These are phyloP conservation scores for Creolimax fragrantissima DNA, from an alignment of 78 protist species.

Conservation along the genomic window DNA sequence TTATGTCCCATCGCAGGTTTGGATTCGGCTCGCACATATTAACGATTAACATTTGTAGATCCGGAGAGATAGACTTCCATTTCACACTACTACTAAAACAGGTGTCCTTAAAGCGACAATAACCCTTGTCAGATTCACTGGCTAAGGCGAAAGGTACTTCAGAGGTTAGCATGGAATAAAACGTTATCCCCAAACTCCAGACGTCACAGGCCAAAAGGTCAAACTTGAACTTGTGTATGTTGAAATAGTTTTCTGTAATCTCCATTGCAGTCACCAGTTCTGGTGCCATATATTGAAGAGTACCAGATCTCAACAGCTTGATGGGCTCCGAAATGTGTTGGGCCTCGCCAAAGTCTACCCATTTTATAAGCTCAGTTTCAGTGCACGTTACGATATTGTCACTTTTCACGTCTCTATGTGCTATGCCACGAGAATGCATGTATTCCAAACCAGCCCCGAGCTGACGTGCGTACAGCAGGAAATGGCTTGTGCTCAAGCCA, in stretches of 20 bases:
- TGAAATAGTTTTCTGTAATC: background rate
- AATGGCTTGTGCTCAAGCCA: background rate
- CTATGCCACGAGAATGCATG: background rate
- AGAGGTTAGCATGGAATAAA: background rate
- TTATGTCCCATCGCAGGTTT: background rate
- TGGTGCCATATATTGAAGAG: background rate
- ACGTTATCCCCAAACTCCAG: background rate
- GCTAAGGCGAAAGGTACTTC: background rate
- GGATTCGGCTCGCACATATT: background rate
- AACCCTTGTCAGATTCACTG: background rate
- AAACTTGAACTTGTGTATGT: background rate
- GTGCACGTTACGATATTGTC: background rate
- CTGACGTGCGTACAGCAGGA: background rate
- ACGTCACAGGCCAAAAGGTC: background rate
- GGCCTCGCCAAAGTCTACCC: background rate
- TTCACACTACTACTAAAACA: background rate
- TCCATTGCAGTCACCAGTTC: background rate
- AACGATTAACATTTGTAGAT: background rate
- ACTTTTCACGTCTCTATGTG: background rate
- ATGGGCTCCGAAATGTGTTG: background rate
- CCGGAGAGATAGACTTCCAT: background rate
- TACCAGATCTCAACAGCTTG: background rate
- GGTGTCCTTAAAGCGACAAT: background rate
- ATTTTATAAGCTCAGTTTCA: background rate
- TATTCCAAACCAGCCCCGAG: background rate